phyloP scores from a whole-genome alignment of 2,329 filamentous ascomycete species.

The Diaporthe helianthi region DNA sequence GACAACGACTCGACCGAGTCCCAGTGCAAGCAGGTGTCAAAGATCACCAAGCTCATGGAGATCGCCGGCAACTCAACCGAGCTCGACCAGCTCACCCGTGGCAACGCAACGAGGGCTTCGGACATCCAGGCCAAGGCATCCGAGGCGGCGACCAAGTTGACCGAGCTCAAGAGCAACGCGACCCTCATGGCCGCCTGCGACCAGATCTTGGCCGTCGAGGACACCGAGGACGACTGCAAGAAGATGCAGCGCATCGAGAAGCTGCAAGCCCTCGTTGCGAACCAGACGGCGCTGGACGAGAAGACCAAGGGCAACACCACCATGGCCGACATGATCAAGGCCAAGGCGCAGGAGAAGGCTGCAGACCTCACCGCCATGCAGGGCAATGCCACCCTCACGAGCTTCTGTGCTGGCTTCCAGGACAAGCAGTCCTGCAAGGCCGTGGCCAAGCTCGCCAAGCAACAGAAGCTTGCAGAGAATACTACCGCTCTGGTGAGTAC shows the following conservation, averaged over 20 bases:
- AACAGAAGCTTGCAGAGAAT: constrained; percentile 41
- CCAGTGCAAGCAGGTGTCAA: constrained; percentile 44
- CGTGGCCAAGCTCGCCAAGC: constrained; percentile 37
- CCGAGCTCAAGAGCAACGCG: constrained; percentile 44
- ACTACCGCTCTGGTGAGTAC: constrained; percentile 40
- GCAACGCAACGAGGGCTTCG: constrained; percentile 47
- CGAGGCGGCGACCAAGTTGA: constrained; percentile 41
- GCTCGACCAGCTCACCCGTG: constrained; percentile 43
- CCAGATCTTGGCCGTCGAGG: constrained; percentile 42
- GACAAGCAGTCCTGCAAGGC: constrained; percentile 35
- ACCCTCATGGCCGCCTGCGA: constrained; percentile 46
- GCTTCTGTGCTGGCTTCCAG: constrained; percentile 37
- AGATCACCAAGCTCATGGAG: constrained; percentile 41
- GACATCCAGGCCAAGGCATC: constrained; percentile 48
- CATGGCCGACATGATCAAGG: constrained; percentile 40
- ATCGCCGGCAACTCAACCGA: constrained; percentile 47
- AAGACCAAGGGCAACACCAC: constrained; percentile 43
- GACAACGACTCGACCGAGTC: constrained; percentile 42
- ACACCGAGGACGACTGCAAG: constrained; percentile 41
- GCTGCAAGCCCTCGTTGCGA: constrained; percentile 39
- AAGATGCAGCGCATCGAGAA: constrained; percentile 41
- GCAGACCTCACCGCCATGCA: constrained; percentile 38
- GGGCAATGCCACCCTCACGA: constrained; percentile 39
- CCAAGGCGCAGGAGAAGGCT: constrained; percentile 36
- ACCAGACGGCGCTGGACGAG: constrained; percentile 38